Evolutionary conservation across 192 early-diverging fungal species (phyloP).

Genomic region (Coemansia sp.): DNA sequence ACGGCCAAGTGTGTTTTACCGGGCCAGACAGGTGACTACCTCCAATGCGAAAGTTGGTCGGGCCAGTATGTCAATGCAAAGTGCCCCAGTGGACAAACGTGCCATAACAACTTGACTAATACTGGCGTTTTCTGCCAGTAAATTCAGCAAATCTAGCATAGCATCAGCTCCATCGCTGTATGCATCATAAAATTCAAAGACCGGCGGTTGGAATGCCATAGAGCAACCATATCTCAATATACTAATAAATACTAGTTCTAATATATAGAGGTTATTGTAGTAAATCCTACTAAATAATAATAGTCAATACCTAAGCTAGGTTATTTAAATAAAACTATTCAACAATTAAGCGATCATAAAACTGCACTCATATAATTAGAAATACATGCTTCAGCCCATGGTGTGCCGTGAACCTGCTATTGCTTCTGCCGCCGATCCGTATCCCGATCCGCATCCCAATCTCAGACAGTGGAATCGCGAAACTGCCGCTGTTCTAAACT

Average conservation of each 20-base stretch:
- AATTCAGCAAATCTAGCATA: background rate
- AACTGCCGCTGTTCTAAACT: too few relatives aligned
- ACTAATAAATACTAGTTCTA: background rate
- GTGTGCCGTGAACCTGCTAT: too few relatives aligned
- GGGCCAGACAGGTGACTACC: constrained; percentile 31
- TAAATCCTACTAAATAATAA: too few relatives aligned
- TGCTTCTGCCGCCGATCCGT: too few relatives aligned
- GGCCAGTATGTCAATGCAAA: constrained; percentile 36
- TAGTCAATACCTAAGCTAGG: too few relatives aligned
- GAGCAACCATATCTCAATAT: background rate
- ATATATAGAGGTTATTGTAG: too few relatives aligned
- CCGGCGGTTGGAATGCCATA: background rate
- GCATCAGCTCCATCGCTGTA: background rate
- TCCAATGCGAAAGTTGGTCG: constrained; percentile 44
- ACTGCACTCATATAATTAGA: too few relatives aligned
- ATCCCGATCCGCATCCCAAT: too few relatives aligned
- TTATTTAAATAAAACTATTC: too few relatives aligned
- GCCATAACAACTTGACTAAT: constrained; percentile 43
- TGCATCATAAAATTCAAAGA: background rate
- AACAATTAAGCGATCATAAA: too few relatives aligned
- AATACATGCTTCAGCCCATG: too few relatives aligned
- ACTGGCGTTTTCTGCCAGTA: constrained; percentile 46
- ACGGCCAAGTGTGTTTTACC: constrained; percentile 41
- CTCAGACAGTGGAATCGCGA: too few relatives aligned
- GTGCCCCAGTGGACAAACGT: constrained; percentile 37